These are phyloP conservation scores for Pseudogymnoascus sp. DNA, from an alignment of 2,329 filamentous ascomycete species.

Conservation along the genomic window DNA sequence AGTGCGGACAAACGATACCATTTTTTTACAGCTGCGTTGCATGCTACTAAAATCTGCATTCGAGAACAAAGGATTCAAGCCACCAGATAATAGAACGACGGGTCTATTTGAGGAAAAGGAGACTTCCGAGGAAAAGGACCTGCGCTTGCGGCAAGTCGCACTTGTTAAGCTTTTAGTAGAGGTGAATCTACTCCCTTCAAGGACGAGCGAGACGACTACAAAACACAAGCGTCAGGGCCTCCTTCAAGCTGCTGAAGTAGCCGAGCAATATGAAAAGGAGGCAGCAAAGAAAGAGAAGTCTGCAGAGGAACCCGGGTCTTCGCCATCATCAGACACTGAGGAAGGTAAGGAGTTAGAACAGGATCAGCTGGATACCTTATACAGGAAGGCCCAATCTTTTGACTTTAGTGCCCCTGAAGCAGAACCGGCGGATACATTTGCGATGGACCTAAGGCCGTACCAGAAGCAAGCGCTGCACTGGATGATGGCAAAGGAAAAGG, in stretches of 20 bases:
- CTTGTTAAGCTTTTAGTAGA: constrained; percentile 85
- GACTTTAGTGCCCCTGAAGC: constrained; percentile 87
- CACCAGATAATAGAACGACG: constrained; percentile 61
- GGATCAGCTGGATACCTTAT: constrained; percentile 87
- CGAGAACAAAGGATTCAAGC: constrained; percentile 51
- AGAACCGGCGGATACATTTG: constrained; percentile 74
- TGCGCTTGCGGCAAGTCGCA: constrained; percentile 78
- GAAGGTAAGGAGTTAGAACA: constrained; percentile 90
- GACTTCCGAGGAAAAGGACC: constrained; percentile 72
- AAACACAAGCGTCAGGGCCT: constrained; percentile 78
- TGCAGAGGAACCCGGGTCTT: constrained; percentile 19
- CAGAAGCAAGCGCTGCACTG: constrained; percentile 93
- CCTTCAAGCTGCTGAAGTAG: constrained; percentile 78
- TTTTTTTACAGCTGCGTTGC: constrained; percentile 82
- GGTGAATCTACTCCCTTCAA: constrained; percentile 71
- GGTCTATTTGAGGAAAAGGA: constrained; percentile 80
- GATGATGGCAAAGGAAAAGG: constrained; percentile 92
- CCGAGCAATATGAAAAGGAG: constrained; percentile 65
- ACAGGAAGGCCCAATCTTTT: constrained; percentile 93
- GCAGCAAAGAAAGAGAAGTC: constrained; percentile 30
- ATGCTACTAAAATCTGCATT: constrained; percentile 72
- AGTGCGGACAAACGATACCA: constrained; percentile 81
- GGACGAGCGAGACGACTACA: constrained; percentile 64
- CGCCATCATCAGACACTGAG: constrained; percentile 54
- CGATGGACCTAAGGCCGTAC: constrained; percentile 78